A percentile compares a stretch with the other conserved stretches of the same genome.
Evolutionary conservation across 768 basidiomycete species (phyloP).

Genomic region (Leucocoprinus leucothites): DNA sequence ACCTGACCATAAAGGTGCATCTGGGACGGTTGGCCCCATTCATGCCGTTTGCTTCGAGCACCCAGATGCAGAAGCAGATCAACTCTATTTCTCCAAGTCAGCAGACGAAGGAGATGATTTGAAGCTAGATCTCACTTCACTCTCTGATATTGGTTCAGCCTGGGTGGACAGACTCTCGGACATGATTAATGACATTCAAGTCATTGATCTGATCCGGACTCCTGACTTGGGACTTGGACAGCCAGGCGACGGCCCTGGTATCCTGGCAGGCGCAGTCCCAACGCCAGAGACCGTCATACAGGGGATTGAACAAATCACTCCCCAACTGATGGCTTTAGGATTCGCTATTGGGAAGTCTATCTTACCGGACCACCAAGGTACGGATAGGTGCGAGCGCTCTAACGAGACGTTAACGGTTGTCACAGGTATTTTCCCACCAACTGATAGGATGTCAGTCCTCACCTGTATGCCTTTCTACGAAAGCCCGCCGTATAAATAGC

Average conservation of each 20-base stretch:
- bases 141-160: slow-evolving; percentile 42
- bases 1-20: slow-evolving; percentile 1
- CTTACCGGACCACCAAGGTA: slow-evolving; percentile 63
- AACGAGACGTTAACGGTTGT: neutral
- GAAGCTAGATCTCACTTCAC: slow-evolving; percentile 8
- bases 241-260: slow-evolving; percentile 62
- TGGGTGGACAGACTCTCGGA: slow-evolving; percentile 47
- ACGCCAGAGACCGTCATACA: slow-evolving; percentile 68
- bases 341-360: slow-evolving; percentile 70
- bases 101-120: slow-evolving; percentile 13
- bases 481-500: neutral
- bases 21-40: slow-evolving; percentile 42
- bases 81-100: slow-evolving; percentile 50
- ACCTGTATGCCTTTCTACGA: slow-evolving; percentile 54
- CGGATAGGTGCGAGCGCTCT: neutral
- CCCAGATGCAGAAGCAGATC: slow-evolving; percentile 60
- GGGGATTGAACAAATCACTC: slow-evolving; percentile 70
- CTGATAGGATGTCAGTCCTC: slow-evolving; percentile 72
- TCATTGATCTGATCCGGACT: slow-evolving; percentile 56
- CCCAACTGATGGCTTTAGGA: slow-evolving; percentile 74
- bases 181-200: slow-evolving; percentile 55
- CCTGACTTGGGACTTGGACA: slow-evolving; percentile 73
- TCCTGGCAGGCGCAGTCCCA: slow-evolving; percentile 74
- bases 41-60: slow-evolving; percentile 74
- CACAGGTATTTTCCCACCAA: slow-evolving; percentile 64